These are phyloP conservation scores for Alternaria burnsii DNA, from an alignment of 2,329 filamentous ascomycete species.

Conservation along the genomic window DNA sequence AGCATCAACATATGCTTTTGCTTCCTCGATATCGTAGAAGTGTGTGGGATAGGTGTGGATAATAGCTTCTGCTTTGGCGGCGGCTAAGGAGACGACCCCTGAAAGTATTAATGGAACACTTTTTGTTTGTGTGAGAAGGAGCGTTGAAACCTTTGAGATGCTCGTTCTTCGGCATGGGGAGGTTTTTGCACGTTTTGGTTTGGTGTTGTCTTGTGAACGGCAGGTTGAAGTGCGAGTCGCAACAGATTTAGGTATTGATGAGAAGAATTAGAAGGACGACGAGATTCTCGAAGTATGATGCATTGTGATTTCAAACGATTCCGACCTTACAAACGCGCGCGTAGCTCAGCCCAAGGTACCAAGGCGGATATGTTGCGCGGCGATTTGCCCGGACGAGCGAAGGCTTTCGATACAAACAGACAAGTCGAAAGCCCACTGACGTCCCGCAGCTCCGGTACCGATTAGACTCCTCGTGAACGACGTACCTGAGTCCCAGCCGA, in stretches of 20 bases:
- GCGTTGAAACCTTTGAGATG: background rate
- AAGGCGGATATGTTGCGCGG: background rate
- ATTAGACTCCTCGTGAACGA: background rate
- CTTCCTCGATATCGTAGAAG: slow-evolving; percentile 15
- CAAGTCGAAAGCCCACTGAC: background rate
- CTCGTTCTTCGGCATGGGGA: background rate
- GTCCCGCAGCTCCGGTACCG: background rate
- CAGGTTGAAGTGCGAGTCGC: background rate
- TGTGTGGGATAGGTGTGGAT: slow-evolving; percentile 10
- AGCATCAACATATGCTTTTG: slow-evolving; percentile 7
- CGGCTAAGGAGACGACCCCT: background rate
- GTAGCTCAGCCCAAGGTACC: background rate
- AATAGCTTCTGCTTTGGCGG: background rate
- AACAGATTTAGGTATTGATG: background rate
- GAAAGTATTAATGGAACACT: background rate
- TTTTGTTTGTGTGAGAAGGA: background rate
- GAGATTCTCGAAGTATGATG: background rate
- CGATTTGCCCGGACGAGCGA: background rate
- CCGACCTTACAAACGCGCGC: background rate
- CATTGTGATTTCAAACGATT: background rate
- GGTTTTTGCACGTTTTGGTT: background rate
- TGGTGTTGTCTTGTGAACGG: background rate
- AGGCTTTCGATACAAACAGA: background rate
- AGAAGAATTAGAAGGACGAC: background rate
- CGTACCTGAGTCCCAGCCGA: background rate